Percentiles rank a stretch among this genome's conserved stretches.
These are phyloP conservation scores for Rhizopus microsporus DNA, from an alignment of 371 early-diverging fungal species.

Conservation along the genomic window DNA sequence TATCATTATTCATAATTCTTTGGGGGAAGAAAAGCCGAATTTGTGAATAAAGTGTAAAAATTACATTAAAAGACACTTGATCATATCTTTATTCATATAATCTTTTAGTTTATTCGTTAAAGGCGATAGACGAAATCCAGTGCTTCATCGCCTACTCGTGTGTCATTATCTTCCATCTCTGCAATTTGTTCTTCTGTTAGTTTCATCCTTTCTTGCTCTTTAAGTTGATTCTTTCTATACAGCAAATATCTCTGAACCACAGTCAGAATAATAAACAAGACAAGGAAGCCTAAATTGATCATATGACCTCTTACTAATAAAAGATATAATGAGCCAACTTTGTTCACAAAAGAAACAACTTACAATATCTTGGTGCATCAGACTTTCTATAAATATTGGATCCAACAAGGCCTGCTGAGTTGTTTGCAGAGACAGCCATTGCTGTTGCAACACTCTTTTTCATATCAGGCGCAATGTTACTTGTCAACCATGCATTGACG, in stretches of 20 bases:
- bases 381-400: slow-evolving; percentile 49
- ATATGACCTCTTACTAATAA: slow-evolving; percentile 41
- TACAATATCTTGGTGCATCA: slow-evolving; percentile 49
- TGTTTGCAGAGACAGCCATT: slow-evolving; percentile 53
- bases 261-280: slow-evolving; percentile 32
- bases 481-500: slow-evolving; percentile 53
- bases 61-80: no score
- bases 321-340: neutral
- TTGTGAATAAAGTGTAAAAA: no score
- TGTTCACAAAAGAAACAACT: neutral
- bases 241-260: slow-evolving; percentile 32
- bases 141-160: slow-evolving; percentile 33
- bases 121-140: slow-evolving; percentile 33
- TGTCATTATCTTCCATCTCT: slow-evolving; percentile 6
- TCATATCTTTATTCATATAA: neutral
- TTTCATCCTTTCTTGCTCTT: slow-evolving; percentile 6
- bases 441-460: slow-evolving; percentile 51
- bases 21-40: no score
- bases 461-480: slow-evolving; percentile 50
- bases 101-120: slow-evolving; percentile 11
- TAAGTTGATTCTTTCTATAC: slow-evolving; percentile 21
- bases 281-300: slow-evolving; percentile 34
- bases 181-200: slow-evolving; percentile 13
- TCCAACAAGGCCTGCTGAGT: slow-evolving; percentile 48
- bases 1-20: no score